These are phyloP conservation scores for Hypoxylon trugodes DNA, from an alignment of 495 filamentous ascomycete species.

Conservation along the genomic window DNA sequence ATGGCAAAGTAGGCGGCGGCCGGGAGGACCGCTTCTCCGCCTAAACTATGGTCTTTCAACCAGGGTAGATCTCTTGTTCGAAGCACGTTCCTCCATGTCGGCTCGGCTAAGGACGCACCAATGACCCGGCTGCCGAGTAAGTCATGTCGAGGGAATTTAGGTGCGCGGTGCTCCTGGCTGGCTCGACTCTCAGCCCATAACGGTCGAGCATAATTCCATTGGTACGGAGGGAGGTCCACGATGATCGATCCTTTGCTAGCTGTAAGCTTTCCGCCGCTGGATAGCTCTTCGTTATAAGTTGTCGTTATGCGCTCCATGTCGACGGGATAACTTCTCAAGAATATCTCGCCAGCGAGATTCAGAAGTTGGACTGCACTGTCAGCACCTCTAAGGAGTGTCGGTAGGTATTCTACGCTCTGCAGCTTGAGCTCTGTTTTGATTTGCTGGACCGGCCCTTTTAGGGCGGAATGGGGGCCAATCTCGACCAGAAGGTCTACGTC, in stretches of 20 bases:
- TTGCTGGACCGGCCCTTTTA: no score
- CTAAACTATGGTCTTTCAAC: conserved; percentile 54
- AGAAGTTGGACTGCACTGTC: neutral
- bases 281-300: neutral
- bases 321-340: conserved; percentile 24
- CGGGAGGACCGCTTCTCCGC: conserved; percentile 56
- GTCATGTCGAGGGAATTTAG: conserved; percentile 49
- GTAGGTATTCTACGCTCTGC: no score
- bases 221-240: conserved; percentile 45
- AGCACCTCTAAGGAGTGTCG: conserved; percentile 40
- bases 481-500: no score
- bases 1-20: conserved; percentile 57
- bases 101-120: conserved; percentile 40
- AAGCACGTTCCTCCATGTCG: conserved; percentile 55
- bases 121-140: conserved; percentile 50
- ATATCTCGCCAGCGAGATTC: conserved; percentile 53
- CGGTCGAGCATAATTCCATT: conserved; percentile 53
- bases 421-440: no score
- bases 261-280: no score
- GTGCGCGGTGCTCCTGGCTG: conserved; percentile 37
- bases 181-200: conserved; percentile 54
- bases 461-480: no score
- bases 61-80: conserved; percentile 49
- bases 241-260: no score
- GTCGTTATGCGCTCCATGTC: neutral